Conservation (phyloP, 768 basidiomycete genomes). For the Psilocybe cubensis region DNA sequence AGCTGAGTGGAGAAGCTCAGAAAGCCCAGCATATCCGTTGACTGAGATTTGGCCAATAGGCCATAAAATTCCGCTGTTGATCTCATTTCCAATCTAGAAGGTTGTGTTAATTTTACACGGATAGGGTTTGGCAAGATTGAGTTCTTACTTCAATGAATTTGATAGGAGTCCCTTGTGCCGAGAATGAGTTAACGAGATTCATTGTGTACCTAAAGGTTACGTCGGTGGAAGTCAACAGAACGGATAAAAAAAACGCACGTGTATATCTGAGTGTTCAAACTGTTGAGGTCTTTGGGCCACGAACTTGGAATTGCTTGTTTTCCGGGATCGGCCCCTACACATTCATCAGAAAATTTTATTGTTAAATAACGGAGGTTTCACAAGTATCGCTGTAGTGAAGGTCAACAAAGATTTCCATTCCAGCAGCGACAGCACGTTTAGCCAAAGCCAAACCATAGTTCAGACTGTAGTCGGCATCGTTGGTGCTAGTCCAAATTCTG, state of each 20-base stretch:
- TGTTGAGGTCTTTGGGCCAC: constrained; percentile 54
- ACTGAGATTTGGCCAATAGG: constrained; percentile 57
- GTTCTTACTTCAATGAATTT: constrained; percentile 49
- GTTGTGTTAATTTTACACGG: not conserved
- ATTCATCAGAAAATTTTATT: not conserved
- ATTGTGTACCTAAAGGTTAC: constrained; percentile 47
- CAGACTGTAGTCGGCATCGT: constrained; percentile 50
- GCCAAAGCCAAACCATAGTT: constrained; percentile 55
- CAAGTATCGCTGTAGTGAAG: constrained; percentile 70
- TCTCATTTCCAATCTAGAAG: constrained; percentile 62
- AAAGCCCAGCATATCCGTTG: constrained; percentile 53
- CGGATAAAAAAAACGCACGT: constrained; percentile 30
- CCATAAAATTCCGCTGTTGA: constrained; percentile 68
- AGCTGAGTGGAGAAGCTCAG: constrained; percentile 65
- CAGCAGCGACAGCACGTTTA: constrained; percentile 57
- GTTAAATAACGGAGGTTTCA: constrained; percentile 25
- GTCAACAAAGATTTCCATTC: constrained; percentile 58
- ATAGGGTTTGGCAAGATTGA: too few relatives aligned
- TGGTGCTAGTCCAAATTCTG: constrained; percentile 66
- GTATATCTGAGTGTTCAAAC: constrained; percentile 61
- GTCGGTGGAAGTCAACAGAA: not conserved
- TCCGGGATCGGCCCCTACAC: constrained; percentile 65
- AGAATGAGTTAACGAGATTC: constrained; percentile 53
- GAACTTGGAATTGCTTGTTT: constrained; percentile 60
- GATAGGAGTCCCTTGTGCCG: constrained; percentile 55